Percentiles rank a stretch among this genome's conserved stretches.
phyloP scores from a whole-genome alignment of 768 basidiomycete genomes.

The Obba rivulosa region DNA sequence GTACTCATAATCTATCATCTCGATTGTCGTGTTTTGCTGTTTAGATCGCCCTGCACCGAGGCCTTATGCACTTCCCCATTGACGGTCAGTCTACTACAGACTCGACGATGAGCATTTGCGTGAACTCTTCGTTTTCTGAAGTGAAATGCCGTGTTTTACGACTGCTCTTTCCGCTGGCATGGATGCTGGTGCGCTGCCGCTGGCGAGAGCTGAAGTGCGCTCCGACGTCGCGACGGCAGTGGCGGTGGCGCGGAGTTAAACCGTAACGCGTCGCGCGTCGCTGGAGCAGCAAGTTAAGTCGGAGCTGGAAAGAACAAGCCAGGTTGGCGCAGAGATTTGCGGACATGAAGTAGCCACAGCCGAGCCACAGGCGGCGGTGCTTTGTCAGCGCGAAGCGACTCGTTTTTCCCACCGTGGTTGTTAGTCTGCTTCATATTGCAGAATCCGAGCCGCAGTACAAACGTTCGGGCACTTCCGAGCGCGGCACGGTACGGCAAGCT shows the following conservation, averaged over 20 bases:
- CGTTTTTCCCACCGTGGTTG: no score
- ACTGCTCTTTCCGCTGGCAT: slow-evolving; percentile 82
- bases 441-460: no score
- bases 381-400: slow-evolving; percentile 4
- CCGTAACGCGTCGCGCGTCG: slow-evolving; percentile 16
- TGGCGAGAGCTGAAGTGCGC: slow-evolving; percentile 4
- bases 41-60: slow-evolving; percentile 43
- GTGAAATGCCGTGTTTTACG: slow-evolving; percentile 36
- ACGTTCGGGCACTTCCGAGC: no score
- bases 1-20: slow-evolving; percentile 78
- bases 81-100: slow-evolving; percentile 88
- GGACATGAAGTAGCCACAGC: no score
- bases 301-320: slow-evolving; percentile 1
- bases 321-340: slow-evolving; percentile 1
- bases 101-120: slow-evolving; percentile 72
- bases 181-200: slow-evolving; percentile 27
- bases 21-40: slow-evolving; percentile 44
- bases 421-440: no score
- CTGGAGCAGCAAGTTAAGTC: neutral
- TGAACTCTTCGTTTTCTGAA: neutral
- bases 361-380: neutral
- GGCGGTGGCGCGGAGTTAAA: neutral
- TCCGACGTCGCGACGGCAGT: slow-evolving; percentile 4
- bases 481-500: no score
- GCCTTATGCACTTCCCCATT: slow-evolving; percentile 67